Percentiles rank a stretch among this genome's conserved stretches.
These are phyloP conservation scores for Flaveria trinervia DNA, from an alignment of 129 eudicot species.

Conservation along the genomic window DNA sequence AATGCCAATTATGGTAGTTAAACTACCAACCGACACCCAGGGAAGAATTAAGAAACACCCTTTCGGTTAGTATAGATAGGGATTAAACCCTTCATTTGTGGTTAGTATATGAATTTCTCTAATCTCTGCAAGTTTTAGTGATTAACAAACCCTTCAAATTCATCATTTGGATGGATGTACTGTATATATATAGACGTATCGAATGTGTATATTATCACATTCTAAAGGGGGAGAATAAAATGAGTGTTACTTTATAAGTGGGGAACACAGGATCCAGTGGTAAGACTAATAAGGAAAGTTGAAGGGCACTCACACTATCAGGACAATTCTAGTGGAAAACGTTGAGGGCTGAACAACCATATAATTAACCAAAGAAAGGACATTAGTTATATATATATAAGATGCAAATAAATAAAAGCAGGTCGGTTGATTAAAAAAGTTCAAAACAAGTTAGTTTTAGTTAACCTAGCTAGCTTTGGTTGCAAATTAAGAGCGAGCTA, in stretches of 20 bases:
- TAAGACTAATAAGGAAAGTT: conserved; percentile 3
- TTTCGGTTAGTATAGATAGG: no score
- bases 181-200: not conserved
- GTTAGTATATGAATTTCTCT: not conserved
- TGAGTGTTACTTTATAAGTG: conserved; percentile 12
- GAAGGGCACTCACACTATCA: not conserved
- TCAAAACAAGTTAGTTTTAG: not conserved
- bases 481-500: no score
- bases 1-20: no score
- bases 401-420: not conserved
- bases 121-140: not conserved
- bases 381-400: no score
- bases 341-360: not conserved
- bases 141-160: no score
- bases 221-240: conserved; percentile 2
- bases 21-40: no score
- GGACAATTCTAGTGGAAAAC: conserved; percentile 9
- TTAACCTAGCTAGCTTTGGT: not conserved
- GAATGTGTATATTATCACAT: not conserved
- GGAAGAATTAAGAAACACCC: no score
- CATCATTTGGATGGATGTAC: no score
- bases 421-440: not conserved
- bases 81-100: no score
- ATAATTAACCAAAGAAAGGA: not conserved
- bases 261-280: conserved; percentile 6